A percentile compares a stretch with the other conserved stretches of the same genome.
These are phyloP conservation scores for Penicillium cataractarum DNA, from an alignment of 495 filamentous ascomycete species.

Conservation along the genomic window DNA sequence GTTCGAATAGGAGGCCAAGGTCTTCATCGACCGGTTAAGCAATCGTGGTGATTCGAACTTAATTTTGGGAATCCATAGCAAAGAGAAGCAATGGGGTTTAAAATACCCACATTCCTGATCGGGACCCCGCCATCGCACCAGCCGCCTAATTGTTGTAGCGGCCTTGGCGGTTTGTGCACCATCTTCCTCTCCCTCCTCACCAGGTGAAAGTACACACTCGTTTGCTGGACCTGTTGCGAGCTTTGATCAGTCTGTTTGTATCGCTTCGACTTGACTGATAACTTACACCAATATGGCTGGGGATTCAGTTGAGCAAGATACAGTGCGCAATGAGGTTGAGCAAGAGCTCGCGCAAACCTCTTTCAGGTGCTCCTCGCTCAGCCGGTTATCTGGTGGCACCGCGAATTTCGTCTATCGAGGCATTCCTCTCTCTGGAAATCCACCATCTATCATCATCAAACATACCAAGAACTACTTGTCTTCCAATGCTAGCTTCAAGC, in stretches of 20 bases:
- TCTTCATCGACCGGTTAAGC: background rate
- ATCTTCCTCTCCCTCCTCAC: background rate
- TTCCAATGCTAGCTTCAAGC: conserved; percentile 47
- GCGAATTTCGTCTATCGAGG: conserved; percentile 65
- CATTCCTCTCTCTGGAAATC: conserved; percentile 34
- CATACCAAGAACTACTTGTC: conserved; percentile 57
- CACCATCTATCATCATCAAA: conserved; percentile 54
- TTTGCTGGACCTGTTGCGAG: background rate
- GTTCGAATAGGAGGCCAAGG: background rate
- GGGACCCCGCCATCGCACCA: background rate
- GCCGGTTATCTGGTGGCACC: conserved; percentile 55
- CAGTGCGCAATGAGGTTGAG: conserved; percentile 23
- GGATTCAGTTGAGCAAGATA: background rate
- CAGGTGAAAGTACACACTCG: background rate
- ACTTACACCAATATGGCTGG: background rate
- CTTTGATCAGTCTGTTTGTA: background rate
- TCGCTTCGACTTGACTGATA: background rate
- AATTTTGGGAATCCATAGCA: background rate
- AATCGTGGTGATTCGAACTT: background rate
- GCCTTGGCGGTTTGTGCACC: background rate
- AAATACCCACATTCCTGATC: background rate
- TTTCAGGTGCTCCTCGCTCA: conserved; percentile 55
- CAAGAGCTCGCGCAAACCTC: conserved; percentile 36
- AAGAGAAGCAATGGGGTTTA: background rate
- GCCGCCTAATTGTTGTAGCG: background rate